Evolutionary conservation across 371 early-diverging fungal species (phyloP).

Genomic region (Mucor sp.): DNA sequence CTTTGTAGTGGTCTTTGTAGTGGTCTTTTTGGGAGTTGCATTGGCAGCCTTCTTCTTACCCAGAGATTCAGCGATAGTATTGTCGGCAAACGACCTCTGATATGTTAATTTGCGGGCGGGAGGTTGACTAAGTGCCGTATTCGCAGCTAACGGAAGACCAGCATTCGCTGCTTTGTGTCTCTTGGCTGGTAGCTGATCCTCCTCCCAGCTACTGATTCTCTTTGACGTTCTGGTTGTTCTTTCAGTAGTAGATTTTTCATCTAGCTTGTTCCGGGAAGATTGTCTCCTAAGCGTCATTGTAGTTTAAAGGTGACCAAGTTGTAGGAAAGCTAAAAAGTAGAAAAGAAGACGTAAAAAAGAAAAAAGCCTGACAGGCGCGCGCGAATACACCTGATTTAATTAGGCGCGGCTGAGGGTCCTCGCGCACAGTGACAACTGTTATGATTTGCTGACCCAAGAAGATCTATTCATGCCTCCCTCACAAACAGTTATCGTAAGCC

Average conservation of each 20-base stretch:
- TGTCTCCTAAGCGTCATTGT: neutral
- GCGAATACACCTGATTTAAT: neutral
- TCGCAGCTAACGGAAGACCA: neutral
- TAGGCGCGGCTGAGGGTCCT: neutral
- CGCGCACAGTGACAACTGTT: neutral
- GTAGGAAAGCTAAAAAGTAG: neutral
- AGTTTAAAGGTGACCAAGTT: neutral
- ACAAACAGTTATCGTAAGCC: too few species aligned
- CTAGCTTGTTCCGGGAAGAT: neutral
- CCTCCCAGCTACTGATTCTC: neutral
- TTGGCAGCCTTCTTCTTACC: neutral
- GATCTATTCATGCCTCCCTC: too few species aligned
- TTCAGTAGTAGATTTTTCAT: neutral
- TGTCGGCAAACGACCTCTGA: neutral
- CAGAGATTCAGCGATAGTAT: neutral
- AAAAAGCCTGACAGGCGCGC: neutral
- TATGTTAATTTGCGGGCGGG: neutral
- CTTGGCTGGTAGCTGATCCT: neutral
- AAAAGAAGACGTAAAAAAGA: neutral
- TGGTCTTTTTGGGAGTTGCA: neutral
- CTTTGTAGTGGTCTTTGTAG: neutral
- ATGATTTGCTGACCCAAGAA: neutral
- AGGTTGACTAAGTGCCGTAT: neutral
- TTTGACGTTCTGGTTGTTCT: neutral
- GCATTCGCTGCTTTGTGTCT: neutral